phyloP scores from a whole-genome alignment of 129 eudicot genomes.

The Arctium minus region DNA sequence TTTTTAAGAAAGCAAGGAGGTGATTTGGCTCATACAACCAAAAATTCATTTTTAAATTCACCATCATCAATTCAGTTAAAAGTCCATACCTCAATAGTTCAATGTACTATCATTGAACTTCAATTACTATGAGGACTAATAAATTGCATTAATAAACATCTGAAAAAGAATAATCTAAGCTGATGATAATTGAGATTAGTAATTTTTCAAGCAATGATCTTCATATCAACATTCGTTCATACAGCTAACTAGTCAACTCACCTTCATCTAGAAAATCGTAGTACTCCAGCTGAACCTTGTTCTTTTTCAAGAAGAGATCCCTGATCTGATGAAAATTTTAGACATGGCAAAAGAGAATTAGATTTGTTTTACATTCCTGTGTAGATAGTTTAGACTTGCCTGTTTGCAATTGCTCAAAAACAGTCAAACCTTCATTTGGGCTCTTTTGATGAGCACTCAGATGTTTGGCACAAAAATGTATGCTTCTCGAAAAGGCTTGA shows the following conservation, averaged over 20 bases:
- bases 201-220: neutral
- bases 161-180: neutral
- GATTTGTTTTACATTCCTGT: neutral
- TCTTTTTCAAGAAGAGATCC: conserved; percentile 17
- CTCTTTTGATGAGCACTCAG: neutral
- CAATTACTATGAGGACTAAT: neutral
- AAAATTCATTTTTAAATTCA: neutral
- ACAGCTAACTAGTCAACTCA: conserved; percentile 21
- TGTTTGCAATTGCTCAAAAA: neutral
- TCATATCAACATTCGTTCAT: neutral
- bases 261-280: conserved; percentile 44
- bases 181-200: neutral
- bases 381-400: neutral
- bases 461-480: neutral
- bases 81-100: neutral
- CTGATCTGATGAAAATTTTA: conserved; percentile 24
- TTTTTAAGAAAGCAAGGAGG: too few species aligned
- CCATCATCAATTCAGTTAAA: neutral
- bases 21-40: neutral
- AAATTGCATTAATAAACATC: neutral
- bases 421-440: neutral
- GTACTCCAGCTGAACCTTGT: conserved; percentile 29
- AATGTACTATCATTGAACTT: neutral
- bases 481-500: neutral
- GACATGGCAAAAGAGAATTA: neutral